Percentiles rank a stretch among this genome's conserved stretches.
Evolutionary conservation across 2,329 filamentous ascomycete species (phyloP).

Genomic region (Didymella lethalis): DNA sequence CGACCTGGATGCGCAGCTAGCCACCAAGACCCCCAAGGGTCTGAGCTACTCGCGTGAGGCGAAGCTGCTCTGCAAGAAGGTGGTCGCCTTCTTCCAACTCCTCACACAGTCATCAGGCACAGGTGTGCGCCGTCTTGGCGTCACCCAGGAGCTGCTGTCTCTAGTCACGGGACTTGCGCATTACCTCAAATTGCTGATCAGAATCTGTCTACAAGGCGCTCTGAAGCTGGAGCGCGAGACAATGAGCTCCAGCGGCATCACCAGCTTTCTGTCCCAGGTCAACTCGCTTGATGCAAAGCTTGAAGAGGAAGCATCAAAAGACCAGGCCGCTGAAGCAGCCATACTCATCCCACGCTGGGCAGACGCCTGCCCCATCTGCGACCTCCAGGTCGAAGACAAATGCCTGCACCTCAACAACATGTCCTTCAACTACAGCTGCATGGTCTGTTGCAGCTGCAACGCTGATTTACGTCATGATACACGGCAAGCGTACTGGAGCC

Average conservation of each 20-base stretch:
- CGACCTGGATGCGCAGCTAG: slow-evolving; percentile 78
- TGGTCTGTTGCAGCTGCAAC: slow-evolving; percentile 74
- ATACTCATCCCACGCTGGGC: slow-evolving; percentile 56
- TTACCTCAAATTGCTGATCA: slow-evolving; percentile 95
- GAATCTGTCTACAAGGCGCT: slow-evolving; percentile 93
- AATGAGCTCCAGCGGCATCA: slow-evolving; percentile 75
- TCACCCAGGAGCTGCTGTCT: slow-evolving; percentile 97
- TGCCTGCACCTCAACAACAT: slow-evolving; percentile 78
- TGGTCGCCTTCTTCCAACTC: slow-evolving; percentile 95
- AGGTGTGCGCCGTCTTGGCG: slow-evolving; percentile 87
- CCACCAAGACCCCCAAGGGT: slow-evolving; percentile 74
- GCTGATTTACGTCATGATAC: slow-evolving; percentile 74
- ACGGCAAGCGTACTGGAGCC: slow-evolving; percentile 74
- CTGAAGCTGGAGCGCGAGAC: slow-evolving; percentile 89
- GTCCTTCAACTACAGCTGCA: slow-evolving; percentile 85
- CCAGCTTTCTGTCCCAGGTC: slow-evolving; percentile 83
- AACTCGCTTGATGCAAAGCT: slow-evolving; percentile 73
- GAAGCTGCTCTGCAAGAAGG: slow-evolving; percentile 99
- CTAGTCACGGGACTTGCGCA: slow-evolving; percentile 95
- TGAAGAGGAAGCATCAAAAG: slow-evolving; percentile 49
- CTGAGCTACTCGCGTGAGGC: slow-evolving; percentile 93
- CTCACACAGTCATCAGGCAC: slow-evolving; percentile 94
- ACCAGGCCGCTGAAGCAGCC: slow-evolving; percentile 53
- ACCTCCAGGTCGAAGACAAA: slow-evolving; percentile 91
- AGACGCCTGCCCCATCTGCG: slow-evolving; percentile 83